phyloP scores from a whole-genome alignment of 768 basidiomycete genomes.

The Russula sp. region DNA sequence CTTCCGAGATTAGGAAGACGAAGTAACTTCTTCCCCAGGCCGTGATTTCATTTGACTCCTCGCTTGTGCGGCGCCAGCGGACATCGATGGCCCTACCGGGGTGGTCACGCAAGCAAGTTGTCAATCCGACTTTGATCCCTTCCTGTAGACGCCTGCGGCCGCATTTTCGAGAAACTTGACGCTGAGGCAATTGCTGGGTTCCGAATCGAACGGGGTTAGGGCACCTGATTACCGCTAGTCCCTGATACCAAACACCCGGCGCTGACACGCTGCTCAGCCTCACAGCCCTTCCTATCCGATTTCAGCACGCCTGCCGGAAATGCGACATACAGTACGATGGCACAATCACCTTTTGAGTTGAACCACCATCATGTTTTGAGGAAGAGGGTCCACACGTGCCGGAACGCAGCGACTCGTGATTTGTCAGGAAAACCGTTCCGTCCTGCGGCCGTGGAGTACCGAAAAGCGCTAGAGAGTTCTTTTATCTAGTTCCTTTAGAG shows the following conservation, averaged over 20 bases:
- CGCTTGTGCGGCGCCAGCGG: slow-evolving; percentile 9
- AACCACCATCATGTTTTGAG: slow-evolving; percentile 6
- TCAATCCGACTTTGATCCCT: slow-evolving; percentile 11
- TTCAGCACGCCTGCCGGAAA: neutral
- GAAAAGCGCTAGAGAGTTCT: slow-evolving; percentile 10
- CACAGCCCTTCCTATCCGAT: neutral
- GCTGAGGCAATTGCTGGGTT: slow-evolving; percentile 10
- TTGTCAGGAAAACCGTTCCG: slow-evolving; percentile 7
- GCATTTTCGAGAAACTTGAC: slow-evolving; percentile 17
- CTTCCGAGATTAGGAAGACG: slow-evolving; percentile 9
- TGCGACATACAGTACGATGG: neutral
- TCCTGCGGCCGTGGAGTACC: slow-evolving; percentile 13
- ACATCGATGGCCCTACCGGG: slow-evolving; percentile 7
- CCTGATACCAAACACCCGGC: slow-evolving; percentile 19
- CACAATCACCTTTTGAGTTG: slow-evolving; percentile 4
- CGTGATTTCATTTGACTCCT: slow-evolving; percentile 10
- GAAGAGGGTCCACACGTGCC: slow-evolving; percentile 23
- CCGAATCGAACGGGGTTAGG: slow-evolving; percentile 27
- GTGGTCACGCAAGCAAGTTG: slow-evolving; percentile 7
- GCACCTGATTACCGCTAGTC: slow-evolving; percentile 16
- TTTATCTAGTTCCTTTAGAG: slow-evolving; percentile 14
- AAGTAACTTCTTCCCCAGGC: slow-evolving; percentile 8
- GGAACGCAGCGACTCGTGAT: neutral
- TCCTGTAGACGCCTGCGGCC: slow-evolving; percentile 3
- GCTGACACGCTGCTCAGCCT: slow-evolving; percentile 6